These are phyloP conservation scores for Metarhizium guizhouense DNA, from an alignment of 2,329 filamentous ascomycete species.

Conservation along the genomic window DNA sequence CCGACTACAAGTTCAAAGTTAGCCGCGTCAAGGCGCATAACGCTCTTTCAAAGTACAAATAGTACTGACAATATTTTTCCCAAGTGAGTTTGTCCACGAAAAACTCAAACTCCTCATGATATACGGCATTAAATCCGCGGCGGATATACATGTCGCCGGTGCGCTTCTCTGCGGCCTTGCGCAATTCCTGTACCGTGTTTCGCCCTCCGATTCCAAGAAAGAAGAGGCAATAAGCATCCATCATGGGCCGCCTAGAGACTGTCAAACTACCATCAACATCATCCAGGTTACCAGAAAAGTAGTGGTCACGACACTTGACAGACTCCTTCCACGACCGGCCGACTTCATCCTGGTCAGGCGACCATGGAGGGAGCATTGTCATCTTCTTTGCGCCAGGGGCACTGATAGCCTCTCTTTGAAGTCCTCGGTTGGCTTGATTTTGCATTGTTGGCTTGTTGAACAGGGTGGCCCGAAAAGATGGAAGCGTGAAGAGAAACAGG, in stretches of 20 bases:
- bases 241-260: background rate
- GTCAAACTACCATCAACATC: background rate
- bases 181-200: background rate
- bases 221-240: background rate
- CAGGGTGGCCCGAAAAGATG: too few species aligned
- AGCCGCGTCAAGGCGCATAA: too few species aligned
- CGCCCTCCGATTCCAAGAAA: too few species aligned
- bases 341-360: background rate
- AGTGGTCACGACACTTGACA: background rate
- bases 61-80: background rate
- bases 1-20: too few species aligned
- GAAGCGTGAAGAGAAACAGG: too few species aligned
- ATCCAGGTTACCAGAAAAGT: background rate
- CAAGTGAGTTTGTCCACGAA: background rate
- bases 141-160: background rate
- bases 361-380: background rate
- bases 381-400: too few species aligned
- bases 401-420: too few species aligned
- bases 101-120: background rate
- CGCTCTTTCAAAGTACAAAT: too few species aligned
- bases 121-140: background rate
- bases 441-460: too few species aligned
- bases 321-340: background rate
- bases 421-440: too few species aligned
- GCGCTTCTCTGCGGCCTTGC: background rate